A percentile compares a stretch with the other conserved stretches of the same genome.
phyloP scores from a whole-genome alignment of 495 filamentous ascomycete genomes.

The Melanomma pulvis-pyrius region DNA sequence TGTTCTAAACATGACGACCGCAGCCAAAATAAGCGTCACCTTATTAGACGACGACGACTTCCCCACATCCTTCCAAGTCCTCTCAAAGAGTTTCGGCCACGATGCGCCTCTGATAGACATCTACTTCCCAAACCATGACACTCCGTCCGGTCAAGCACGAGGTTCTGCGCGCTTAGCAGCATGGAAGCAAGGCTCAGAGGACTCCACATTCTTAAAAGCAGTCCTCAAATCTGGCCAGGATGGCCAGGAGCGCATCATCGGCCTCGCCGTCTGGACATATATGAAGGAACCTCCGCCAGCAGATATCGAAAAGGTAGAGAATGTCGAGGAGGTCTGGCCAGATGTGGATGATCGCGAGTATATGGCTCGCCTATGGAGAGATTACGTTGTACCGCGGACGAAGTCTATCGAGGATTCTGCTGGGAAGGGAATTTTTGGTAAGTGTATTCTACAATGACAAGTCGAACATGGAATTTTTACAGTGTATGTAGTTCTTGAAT shows the following conservation, averaged over 20 bases:
- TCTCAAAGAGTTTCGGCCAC: slow-evolving; percentile 16
- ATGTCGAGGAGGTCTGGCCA: slow-evolving; percentile 8
- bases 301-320: slow-evolving; percentile 5
- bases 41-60: slow-evolving; percentile 1
- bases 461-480: not conserved
- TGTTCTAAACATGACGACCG: not conserved
- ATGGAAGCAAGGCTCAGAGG: slow-evolving; percentile 1
- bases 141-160: not conserved
- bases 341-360: slow-evolving; percentile 19
- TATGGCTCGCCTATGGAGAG: slow-evolving; percentile 11
- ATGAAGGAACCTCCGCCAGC: slow-evolving; percentile 3
- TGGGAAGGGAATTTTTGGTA: slow-evolving; percentile 15
- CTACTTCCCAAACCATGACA: slow-evolving; percentile 21
- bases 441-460: not conserved
- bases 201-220: slow-evolving; percentile 17
- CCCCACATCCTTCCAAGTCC: not conserved
- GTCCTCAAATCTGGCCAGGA: not conserved
- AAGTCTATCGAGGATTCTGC: not conserved
- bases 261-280: slow-evolving; percentile 15
- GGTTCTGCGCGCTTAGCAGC: not conserved
- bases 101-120: slow-evolving; percentile 14
- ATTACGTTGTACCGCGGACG: slow-evolving; percentile 10
- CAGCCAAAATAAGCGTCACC: slow-evolving; percentile 1
- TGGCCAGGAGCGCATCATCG: not conserved
- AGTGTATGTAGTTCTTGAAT: slow-evolving; percentile 10